Evolutionary conservation across 257 asterid species (phyloP).

Genomic region (Oldenlandia corymbosa): DNA sequence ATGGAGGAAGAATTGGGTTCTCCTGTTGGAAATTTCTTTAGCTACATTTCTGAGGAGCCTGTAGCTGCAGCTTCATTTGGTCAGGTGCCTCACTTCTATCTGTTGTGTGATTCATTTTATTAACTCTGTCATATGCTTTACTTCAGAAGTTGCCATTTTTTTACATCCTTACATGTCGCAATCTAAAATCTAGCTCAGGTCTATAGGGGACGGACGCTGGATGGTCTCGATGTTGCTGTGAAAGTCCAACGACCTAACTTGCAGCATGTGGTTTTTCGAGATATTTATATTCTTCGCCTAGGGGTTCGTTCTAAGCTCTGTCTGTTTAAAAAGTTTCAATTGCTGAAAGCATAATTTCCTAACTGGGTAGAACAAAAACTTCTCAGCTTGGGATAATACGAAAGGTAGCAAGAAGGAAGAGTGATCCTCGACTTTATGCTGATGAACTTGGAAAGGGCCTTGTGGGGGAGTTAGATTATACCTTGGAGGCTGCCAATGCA

Average conservation of each 20-base stretch:
- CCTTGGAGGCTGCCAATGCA: conserved; percentile 85
- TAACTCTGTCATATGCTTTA: not conserved
- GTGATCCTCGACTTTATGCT: conserved; percentile 78
- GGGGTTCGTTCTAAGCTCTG: conserved; percentile 64
- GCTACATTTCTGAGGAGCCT: conserved; percentile 78
- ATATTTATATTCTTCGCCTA: conserved; percentile 78
- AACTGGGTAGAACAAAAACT: conserved; percentile 19
- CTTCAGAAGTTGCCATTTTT: not conserved
- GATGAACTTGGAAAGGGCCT: conserved; percentile 98
- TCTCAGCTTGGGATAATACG: conserved; percentile 83
- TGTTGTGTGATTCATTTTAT: conserved; percentile 5
- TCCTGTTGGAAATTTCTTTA: conserved; percentile 53
- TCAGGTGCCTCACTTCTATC: conserved; percentile 48
- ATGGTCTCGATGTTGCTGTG: conserved; percentile 84
- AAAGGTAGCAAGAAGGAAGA: conserved; percentile 78
- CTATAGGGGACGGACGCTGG: conserved; percentile 72
- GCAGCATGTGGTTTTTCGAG: conserved; percentile 72
- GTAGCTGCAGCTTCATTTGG: conserved; percentile 99
- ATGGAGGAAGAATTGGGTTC: conserved; percentile 85
- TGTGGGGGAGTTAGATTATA: conserved; percentile 93
- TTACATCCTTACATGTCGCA: conserved; percentile 16
- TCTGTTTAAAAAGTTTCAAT: conserved; percentile 10
- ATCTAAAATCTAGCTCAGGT: conserved; percentile 42
- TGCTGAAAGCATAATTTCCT: conserved; percentile 19
- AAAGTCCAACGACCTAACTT: conserved; percentile 96